These are phyloP conservation scores for Arthrobotrys sinensis DNA, from an alignment of 2,329 filamentous ascomycete genomes.

Conservation along the genomic window DNA sequence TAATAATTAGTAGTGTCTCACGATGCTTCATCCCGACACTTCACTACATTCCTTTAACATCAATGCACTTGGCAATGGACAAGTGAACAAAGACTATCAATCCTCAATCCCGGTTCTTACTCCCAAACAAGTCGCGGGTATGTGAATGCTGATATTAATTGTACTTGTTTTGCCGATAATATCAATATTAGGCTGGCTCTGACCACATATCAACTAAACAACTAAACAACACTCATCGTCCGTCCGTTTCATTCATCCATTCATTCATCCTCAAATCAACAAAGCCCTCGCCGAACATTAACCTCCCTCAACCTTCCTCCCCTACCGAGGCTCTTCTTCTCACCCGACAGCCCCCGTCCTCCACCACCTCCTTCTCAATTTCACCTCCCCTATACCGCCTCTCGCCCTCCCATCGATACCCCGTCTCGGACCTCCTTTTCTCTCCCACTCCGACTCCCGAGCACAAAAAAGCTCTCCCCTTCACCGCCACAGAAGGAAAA, in stretches of 20 bases:
- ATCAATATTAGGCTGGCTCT: neutral
- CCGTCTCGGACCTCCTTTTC: neutral
- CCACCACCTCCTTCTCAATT: neutral
- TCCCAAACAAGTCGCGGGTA: neutral
- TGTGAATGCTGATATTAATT: no score
- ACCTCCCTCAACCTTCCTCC: neutral
- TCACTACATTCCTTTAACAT: no score
- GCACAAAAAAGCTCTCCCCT: slow-evolving; percentile 7
- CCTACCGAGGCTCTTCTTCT: slow-evolving; percentile 15
- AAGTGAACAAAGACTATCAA: neutral
- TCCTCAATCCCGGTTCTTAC: no score
- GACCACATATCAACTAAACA: slow-evolving; percentile 6
- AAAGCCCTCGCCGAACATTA: slow-evolving; percentile 12
- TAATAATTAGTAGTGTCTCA: no score
- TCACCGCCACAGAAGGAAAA: slow-evolving; percentile 3
- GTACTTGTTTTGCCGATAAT: no score
- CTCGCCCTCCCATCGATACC: neutral
- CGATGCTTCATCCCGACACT: no score
- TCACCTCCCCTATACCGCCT: neutral
- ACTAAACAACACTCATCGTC: neutral
- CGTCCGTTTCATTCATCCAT: neutral
- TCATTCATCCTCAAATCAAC: slow-evolving; percentile 21
- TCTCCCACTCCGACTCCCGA: slow-evolving; percentile 14
- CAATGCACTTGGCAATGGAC: no score
- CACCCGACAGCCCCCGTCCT: neutral